These are phyloP conservation scores for Mrakiaceae sp. DNA, from an alignment of 1,284 basidiomycete species.

Conservation along the genomic window DNA sequence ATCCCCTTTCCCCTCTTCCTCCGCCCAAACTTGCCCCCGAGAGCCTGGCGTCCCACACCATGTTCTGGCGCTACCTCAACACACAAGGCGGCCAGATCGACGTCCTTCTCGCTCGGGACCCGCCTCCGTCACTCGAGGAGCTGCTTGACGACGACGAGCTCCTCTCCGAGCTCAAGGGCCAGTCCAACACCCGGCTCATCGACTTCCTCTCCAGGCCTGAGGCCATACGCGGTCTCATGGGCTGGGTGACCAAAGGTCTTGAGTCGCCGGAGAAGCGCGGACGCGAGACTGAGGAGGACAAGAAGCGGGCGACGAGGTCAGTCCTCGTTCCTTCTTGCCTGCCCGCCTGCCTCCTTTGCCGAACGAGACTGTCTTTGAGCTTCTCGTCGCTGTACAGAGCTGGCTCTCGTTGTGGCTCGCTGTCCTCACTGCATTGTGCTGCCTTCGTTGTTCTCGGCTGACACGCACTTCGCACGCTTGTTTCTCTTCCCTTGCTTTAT, in stretches of 20 bases:
- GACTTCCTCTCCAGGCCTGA: conserved; percentile 12
- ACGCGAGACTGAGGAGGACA: conserved; percentile 18
- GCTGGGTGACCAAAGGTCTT: conserved; percentile 12
- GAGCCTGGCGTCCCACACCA: not conserved
- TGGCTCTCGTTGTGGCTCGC: too few species aligned
- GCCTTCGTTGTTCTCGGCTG: too few species aligned
- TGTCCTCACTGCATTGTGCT: too few species aligned
- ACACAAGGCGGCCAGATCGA: conserved; percentile 33
- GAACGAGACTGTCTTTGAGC: not conserved
- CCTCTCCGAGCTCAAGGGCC: conserved; percentile 87
- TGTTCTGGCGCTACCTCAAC: conserved; percentile 35
- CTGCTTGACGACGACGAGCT: conserved; percentile 90
- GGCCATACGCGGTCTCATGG: conserved; percentile 6
- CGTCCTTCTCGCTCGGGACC: conserved; percentile 28
- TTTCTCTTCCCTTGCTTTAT: not conserved
- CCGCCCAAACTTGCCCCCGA: not conserved
- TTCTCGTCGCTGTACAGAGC: not conserved
- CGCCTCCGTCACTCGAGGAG: conserved; percentile 55
- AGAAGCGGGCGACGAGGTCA: conserved; percentile 20
- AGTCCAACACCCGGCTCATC: conserved; percentile 50
- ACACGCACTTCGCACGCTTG: not conserved
- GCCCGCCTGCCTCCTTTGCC: not conserved
- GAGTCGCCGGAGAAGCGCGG: conserved; percentile 14
- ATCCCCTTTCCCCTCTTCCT: not conserved
- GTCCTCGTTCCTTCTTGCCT: conserved; percentile 5